These are phyloP conservation scores for Piper betle DNA, from an alignment of 164 flowering plant species.

Conservation along the genomic window DNA sequence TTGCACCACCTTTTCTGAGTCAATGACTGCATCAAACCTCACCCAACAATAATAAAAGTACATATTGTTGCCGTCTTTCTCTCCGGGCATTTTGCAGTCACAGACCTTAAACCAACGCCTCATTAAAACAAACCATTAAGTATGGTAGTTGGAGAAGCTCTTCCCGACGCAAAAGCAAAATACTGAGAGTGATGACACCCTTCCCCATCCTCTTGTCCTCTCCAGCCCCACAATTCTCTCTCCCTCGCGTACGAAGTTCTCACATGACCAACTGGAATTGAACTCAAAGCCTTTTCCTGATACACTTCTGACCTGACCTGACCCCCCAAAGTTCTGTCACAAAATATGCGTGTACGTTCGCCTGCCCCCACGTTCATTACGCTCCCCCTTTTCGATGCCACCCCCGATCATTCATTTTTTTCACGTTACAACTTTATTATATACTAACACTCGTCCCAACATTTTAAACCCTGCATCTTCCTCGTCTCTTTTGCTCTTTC, in stretches of 20 bases:
- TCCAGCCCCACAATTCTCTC: not conserved
- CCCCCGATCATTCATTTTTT: not conserved
- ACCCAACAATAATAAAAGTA: no score
- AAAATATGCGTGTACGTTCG: slow-evolving; percentile 35
- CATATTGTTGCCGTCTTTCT: not conserved
- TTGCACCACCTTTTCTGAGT: no score
- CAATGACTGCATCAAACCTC: no score
- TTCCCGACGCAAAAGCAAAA: not conserved
- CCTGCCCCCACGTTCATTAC: slow-evolving; percentile 9
- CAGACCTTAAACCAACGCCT: no score
- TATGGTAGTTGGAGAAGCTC: not conserved
- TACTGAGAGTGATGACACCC: not conserved
- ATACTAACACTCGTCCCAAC: not conserved
- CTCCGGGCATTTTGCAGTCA: slow-evolving; percentile 5
- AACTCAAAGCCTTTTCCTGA: not conserved
- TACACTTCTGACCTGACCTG: slow-evolving; percentile 20
- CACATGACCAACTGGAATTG: not conserved
- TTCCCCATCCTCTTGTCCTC: slow-evolving; percentile 1
- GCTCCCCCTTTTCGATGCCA: slow-evolving; percentile 6
- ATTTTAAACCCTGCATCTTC: not conserved
- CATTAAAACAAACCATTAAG: not conserved
- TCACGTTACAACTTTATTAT: no score
- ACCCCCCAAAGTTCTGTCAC: slow-evolving; percentile 42
- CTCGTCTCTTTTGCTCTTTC: no score
- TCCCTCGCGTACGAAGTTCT: not conserved